Base-by-base conservation (phyloP, 2,329 filamentous ascomycete genomes). In the Diaporthe amygdali region DNA sequence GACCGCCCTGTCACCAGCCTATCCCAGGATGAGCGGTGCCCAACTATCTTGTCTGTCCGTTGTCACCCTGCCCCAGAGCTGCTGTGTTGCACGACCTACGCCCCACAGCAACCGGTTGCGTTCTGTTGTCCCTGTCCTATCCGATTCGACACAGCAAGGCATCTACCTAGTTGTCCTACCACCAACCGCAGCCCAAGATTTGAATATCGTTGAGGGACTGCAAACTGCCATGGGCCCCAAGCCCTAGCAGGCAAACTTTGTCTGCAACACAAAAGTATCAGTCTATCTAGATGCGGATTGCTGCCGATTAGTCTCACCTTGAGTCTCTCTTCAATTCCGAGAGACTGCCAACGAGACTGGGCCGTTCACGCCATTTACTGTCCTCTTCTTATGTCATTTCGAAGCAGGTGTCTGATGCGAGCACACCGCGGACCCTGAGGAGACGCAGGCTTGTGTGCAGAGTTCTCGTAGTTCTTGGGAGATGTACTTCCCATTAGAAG, bases 21-120 rank as follows among this genome's bases (percentile, higher is more conserved):
- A 7, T 39, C 32, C 30, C 47, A 46, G 15, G 59, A 25, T 25
- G 10, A 17, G 25, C 20, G 20, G 34, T 68, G 66, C n/a, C 37
- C 66, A 32, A 32, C 46, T 66, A 49, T 41, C 55, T 61, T 54
- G 20, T 34, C 30, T 15, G 8, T 49, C 41, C 22, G 12, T 5
- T 20, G 6, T 37, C 59, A 25, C 37, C 46, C 25, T 47, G 51
- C 30, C 47, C 25, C n/a, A 37, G 44, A 17, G 22, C 56, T 59
- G 64, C 34, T 66, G 68, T 73, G 69, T 34, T 9, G 22, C 71
- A 34, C 34, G 54, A 59, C 17, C 49, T 72, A 51, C 51, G 54
- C 55, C 59, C 59, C 44, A 14, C 17, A n/a, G 41, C 59, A 54
- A 49, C 66, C 25, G 37, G 32, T 67, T 37, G 41, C 17, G 34